Percentiles rank a stretch among this genome's conserved stretches.
Evolutionary conservation across 2,329 filamentous ascomycete genomes (phyloP).

Genomic region (Pyrenophora teres): DNA sequence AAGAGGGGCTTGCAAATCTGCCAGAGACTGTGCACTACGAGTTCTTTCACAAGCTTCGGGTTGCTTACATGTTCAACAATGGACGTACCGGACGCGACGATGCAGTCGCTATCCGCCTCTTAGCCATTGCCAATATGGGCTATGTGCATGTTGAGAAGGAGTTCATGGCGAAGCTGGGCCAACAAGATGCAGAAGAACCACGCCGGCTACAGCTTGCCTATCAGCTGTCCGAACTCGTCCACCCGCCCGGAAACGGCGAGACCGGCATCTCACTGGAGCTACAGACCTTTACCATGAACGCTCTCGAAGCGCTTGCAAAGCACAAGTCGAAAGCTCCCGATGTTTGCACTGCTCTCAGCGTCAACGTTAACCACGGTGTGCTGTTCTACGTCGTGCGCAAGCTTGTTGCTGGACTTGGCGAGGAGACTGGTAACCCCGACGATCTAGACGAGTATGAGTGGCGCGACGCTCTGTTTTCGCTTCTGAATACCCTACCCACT

Average conservation of each 20-base stretch:
- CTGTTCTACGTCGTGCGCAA: slow-evolving; percentile 92
- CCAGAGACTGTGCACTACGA: slow-evolving; percentile 80
- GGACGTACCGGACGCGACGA: slow-evolving; percentile 71
- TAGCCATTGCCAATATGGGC: slow-evolving; percentile 88
- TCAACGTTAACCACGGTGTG: slow-evolving; percentile 94
- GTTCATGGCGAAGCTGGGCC: slow-evolving; percentile 85
- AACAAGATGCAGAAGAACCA: slow-evolving; percentile 87
- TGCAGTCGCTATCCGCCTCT: slow-evolving; percentile 77
- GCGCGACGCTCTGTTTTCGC: slow-evolving; percentile 86
- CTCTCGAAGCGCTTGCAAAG: slow-evolving; percentile 83
- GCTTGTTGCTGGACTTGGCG: slow-evolving; percentile 77
- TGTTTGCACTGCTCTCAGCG: slow-evolving; percentile 86
- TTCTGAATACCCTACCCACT: slow-evolving; percentile 79
- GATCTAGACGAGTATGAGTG: slow-evolving; percentile 80
- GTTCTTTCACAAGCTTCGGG: slow-evolving; percentile 78
- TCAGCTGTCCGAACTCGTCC: slow-evolving; percentile 89
- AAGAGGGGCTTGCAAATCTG: slow-evolving; percentile 60
- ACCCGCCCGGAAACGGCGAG: slow-evolving; percentile 74
- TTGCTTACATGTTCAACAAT: slow-evolving; percentile 76
- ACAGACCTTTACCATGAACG: slow-evolving; percentile 79
- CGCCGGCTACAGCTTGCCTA: slow-evolving; percentile 87
- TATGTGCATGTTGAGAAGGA: slow-evolving; percentile 82
- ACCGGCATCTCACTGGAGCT: slow-evolving; percentile 72
- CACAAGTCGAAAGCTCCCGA: slow-evolving; percentile 78
- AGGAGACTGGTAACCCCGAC: slow-evolving; percentile 57